Percentiles rank a stretch among this genome's conserved stretches.
phyloP scores from a whole-genome alignment of 2,329 filamentous ascomycete genomes.

The Apiospora saccharicola region DNA sequence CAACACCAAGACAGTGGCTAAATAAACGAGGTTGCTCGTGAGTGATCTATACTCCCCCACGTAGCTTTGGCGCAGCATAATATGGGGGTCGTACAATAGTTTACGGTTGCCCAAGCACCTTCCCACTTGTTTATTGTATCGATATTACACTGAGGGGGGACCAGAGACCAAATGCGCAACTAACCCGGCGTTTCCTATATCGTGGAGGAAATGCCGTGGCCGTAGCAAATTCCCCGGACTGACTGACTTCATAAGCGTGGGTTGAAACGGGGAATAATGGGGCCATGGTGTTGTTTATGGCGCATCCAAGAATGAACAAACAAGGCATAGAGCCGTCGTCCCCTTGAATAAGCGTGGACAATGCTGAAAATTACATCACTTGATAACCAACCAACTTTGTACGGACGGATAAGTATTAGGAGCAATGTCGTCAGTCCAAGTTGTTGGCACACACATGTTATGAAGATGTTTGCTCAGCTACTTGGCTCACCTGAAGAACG shows the following conservation, averaged over 20 bases:
- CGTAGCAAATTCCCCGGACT: neutral
- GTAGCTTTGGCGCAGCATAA: conserved; percentile 17
- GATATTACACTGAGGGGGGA: neutral
- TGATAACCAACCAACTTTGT: neutral
- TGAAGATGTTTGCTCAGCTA: conserved; percentile 4
- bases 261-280: conserved; percentile 19
- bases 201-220: neutral
- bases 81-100: conserved; percentile 7
- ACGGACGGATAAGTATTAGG: neutral
- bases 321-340: neutral
- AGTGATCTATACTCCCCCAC: conserved; percentile 12
- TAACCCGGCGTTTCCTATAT: neutral
- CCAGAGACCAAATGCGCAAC: neutral
- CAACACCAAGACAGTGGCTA: neutral
- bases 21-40: conserved; percentile 2
- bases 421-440: conserved; percentile 10
- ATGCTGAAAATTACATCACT: neutral
- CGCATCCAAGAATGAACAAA: neutral
- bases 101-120: neutral
- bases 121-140: conserved; percentile 12
- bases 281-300: conserved; percentile 16
- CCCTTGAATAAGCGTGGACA: neutral
- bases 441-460: neutral
- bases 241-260: neutral
- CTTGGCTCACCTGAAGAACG: conserved; percentile 16